These are phyloP conservation scores for Phytophthora lateralis DNA, from an alignment of 352 stramenopile species.

Conservation along the genomic window DNA sequence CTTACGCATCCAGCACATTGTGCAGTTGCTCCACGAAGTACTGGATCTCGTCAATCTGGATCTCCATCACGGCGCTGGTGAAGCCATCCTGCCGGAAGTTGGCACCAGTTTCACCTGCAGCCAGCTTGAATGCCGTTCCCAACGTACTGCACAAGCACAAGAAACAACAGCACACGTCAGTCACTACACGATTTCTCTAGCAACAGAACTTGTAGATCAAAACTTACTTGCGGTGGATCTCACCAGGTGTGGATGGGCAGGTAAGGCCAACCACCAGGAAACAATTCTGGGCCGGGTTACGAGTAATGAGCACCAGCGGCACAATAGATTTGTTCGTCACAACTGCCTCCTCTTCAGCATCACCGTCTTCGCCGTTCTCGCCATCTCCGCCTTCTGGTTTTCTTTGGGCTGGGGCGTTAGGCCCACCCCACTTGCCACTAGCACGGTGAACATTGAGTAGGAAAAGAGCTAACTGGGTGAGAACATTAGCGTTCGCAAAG, in stretches of 20 bases:
- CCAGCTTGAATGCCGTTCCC: slow-evolving; percentile 93
- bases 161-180: slow-evolving; percentile 11
- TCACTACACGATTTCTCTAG: neutral
- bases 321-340: slow-evolving; percentile 63
- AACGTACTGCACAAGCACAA: slow-evolving; percentile 67
- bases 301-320: slow-evolving; percentile 78
- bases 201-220: neutral
- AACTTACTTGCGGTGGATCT: slow-evolving; percentile 89
- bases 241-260: slow-evolving; percentile 87
- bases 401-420: slow-evolving; percentile 8
- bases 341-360: slow-evolving; percentile 39
- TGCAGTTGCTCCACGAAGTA: slow-evolving; percentile 97
- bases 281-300: slow-evolving; percentile 90
- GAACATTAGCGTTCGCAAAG: slow-evolving; percentile 94
- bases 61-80: slow-evolving; percentile 95
- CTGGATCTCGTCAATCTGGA: slow-evolving; percentile 94
- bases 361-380: slow-evolving; percentile 32
- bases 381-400: slow-evolving; percentile 43
- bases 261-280: slow-evolving; percentile 97
- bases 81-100: slow-evolving; percentile 96
- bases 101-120: slow-evolving; percentile 92
- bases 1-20: slow-evolving; percentile 88
- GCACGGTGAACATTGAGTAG: slow-evolving; percentile 95
- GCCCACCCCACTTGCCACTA: slow-evolving; percentile 93
- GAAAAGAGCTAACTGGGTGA: slow-evolving; percentile 94